A percentile compares a stretch with the other conserved stretches of the same genome.
Evolutionary conservation across 108 stramenopile genomes (phyloP).

Genomic region (Licmophora abbreviata): DNA sequence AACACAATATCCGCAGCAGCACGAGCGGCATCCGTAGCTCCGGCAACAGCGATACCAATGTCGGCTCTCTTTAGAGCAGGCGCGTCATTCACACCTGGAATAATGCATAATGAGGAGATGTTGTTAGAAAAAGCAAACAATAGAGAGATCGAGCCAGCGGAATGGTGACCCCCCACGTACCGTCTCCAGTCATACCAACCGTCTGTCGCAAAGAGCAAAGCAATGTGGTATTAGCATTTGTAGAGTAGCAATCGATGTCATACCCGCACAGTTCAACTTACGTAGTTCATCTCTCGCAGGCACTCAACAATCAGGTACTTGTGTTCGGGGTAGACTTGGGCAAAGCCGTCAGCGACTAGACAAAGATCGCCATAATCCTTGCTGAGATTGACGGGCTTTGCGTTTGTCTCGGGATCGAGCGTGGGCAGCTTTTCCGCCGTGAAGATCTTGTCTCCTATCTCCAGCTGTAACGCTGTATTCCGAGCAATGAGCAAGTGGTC

Average conservation of each 20-base stretch:
- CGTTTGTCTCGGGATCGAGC: conserved; percentile 35
- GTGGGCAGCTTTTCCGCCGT: conserved; percentile 27
- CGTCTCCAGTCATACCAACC: conserved; percentile 67
- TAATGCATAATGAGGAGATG: too few species aligned
- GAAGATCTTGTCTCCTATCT: conserved; percentile 54
- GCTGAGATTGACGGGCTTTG: conserved; percentile 21
- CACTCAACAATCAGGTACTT: conserved; percentile 74
- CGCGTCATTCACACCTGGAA: conserved; percentile 76
- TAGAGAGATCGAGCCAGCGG: background rate
- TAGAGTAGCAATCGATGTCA: background rate
- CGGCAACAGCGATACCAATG: conserved; percentile 68
- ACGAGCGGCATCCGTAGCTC: conserved; percentile 64
- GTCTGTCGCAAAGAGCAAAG: conserved; percentile 8
- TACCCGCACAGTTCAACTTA: conserved; percentile 1
- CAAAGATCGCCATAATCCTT: conserved; percentile 32
- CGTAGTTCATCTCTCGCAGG: conserved; percentile 31
- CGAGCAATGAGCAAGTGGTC: conserved; percentile 73
- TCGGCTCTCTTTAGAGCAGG: conserved; percentile 71
- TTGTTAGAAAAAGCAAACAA: too few species aligned
- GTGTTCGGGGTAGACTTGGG: conserved; percentile 78
- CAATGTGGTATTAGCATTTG: background rate
- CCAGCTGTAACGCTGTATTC: conserved; percentile 53
- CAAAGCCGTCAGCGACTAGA: conserved; percentile 56
- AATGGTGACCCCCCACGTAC: background rate
- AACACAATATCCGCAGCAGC: conserved; percentile 71